Base-by-base conservation (phyloP, 495 filamentous ascomycete species). In the Hypoxylon intermedium region DNA sequence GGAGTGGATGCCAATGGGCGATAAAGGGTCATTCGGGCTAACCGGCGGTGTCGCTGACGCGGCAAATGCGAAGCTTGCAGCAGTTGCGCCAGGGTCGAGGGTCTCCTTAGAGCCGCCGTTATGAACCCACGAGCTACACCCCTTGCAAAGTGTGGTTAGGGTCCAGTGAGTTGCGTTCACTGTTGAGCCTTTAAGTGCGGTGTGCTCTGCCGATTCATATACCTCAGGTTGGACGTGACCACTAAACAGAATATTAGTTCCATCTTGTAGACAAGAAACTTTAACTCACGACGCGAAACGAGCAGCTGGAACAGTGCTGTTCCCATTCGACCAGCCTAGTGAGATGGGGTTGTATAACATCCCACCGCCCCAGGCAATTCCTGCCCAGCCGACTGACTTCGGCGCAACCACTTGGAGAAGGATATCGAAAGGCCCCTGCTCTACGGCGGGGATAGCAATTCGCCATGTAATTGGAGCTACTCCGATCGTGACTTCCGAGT, bases 291-390 rank as follows among this genome's bases (percentile, higher is more conserved):
- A 69, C 33, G 77, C 75, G 56, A 71, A 81, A 6, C 80, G 71
- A 28, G 79, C 79, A 13, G 76, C 75, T 2, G 76, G 66, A 1
- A 78, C 52, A 0, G 72, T 71, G 3, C 15, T 62, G 12, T 78
- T 67, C 0, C 76, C 76, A 56, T 82, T 77, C 12, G 73, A 65
- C 76, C 78, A 83, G 0, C 52, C 75, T 0, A 83, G 64, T 0
- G 75, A 75, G 33, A 83, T 69, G 9, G 80, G 80, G 57, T 82
- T 81, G 31, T 70, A 70, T 9, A 70, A 59, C 80, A 83, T 83
- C 48, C 70, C 76, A 6, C 80, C 80, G 16, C 75, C 80, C 79
- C 77, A 82, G 1, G 74, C 75, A 12, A 83, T 33, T 5, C 72
- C 78, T 0, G 72, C 74, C 80, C 80, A 83, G 16, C 74, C 78